phyloP scores from a whole-genome alignment of 1,139 yeast genomes.

The Geotrichum restrictum region DNA sequence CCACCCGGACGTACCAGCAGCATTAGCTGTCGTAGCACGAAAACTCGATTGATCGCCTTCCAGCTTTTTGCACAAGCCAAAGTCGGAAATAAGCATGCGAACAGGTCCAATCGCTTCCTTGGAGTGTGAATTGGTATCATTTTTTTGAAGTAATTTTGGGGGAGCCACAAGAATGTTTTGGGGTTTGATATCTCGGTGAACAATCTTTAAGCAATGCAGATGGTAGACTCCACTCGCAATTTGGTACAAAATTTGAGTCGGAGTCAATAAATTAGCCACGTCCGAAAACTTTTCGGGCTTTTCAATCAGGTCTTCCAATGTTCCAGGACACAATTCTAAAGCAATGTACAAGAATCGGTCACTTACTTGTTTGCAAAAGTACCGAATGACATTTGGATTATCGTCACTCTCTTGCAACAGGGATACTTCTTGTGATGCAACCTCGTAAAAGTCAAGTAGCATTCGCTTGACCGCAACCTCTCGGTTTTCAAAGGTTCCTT shows the following conservation, averaged over 20 bases:
- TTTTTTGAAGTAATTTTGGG: slow-evolving; percentile 43
- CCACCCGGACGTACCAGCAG: slow-evolving; percentile 98
- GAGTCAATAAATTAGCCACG: slow-evolving; percentile 37
- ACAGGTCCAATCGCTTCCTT: slow-evolving; percentile 40
- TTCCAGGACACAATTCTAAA: slow-evolving; percentile 82
- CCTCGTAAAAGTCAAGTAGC: slow-evolving; percentile 87
- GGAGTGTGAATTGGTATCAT: slow-evolving; percentile 24
- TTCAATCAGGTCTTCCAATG: slow-evolving; percentile 72
- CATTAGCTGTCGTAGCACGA: slow-evolving; percentile 85
- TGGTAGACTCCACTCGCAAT: slow-evolving; percentile 82
- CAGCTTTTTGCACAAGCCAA: slow-evolving; percentile 87
- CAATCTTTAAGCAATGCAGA: slow-evolving; percentile 84
- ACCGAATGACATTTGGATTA: slow-evolving; percentile 90
- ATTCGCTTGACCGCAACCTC: slow-evolving; percentile 95
- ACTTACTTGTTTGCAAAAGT: slow-evolving; percentile 84
- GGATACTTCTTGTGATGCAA: slow-evolving; percentile 91
- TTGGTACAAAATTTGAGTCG: slow-evolving; percentile 62
- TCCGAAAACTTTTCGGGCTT: slow-evolving; percentile 30
- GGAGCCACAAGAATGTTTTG: slow-evolving; percentile 88
- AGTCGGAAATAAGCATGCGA: slow-evolving; percentile 83
- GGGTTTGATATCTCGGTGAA: slow-evolving; percentile 93
- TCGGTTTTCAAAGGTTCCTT: slow-evolving; percentile 84
- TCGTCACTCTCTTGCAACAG: slow-evolving; percentile 90
- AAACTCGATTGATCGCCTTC: slow-evolving; percentile 92
- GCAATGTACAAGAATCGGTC: slow-evolving; percentile 91